phyloP scores from a whole-genome alignment of 495 filamentous ascomycete species.

The Penicillium nucicola region DNA sequence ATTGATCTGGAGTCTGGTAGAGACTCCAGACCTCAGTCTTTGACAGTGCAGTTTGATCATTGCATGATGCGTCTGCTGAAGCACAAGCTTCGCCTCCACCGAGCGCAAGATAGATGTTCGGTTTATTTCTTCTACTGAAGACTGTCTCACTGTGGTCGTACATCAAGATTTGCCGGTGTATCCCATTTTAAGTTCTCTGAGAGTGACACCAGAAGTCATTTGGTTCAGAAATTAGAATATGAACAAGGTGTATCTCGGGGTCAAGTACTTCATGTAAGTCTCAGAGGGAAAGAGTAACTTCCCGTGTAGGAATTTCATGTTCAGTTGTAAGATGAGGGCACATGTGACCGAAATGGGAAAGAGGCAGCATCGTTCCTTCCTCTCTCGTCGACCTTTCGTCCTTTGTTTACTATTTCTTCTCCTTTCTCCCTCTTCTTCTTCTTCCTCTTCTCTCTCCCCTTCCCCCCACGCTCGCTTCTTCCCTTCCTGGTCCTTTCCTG shows the following conservation, averaged over 20 bases:
- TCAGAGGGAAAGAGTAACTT: background rate
- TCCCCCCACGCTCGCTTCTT: background rate
- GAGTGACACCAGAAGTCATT: background rate
- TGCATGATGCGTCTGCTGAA: background rate
- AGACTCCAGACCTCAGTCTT: background rate
- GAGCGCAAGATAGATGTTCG: background rate
- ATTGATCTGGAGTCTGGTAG: background rate
- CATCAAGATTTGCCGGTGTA: background rate
- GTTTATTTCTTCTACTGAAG: background rate
- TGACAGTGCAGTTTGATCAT: too few relatives aligned
- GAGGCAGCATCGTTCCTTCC: background rate
- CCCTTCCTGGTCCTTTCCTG: background rate
- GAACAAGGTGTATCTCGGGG: background rate
- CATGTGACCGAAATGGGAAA: background rate
- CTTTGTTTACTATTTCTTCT: conserved; percentile 4
- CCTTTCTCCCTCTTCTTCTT: background rate
- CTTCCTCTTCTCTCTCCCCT: background rate
- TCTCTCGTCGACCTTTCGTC: background rate
- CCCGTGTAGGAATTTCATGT: background rate
- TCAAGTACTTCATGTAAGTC: background rate
- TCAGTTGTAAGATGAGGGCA: background rate
- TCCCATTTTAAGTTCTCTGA: background rate
- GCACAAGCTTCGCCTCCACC: background rate
- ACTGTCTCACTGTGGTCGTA: conserved; percentile 1
- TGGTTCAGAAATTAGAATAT: background rate